Base-by-base conservation (phyloP, 192 early-diverging fungal genomes). In the Backusella mclennaniae region DNA sequence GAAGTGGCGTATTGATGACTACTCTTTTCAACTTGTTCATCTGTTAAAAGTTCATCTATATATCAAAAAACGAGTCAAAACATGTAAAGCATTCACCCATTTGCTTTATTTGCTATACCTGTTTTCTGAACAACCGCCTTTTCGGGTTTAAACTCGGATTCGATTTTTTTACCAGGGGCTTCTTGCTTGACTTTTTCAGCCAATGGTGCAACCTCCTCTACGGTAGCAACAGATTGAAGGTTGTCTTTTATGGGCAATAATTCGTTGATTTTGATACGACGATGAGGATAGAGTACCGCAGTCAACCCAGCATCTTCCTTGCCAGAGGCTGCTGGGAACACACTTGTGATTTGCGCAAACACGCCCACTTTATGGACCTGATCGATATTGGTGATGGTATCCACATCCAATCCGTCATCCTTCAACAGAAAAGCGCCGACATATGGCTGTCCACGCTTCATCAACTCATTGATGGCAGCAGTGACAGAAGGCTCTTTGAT, bases 331-430 rank as follows among this genome's bases (percentile, higher is more conserved):
- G 93, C 91, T 6, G 95, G 94, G 76, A 96, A 98, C 35, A 96
- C 90, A 66, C 93, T 96, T 46, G 96, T 97, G 78, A 99, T 97
- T 76, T 98, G 96, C 42, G 95, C 94, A 89, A 99, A 98, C 41
- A 99, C 97, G 69, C 98, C 97, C 9, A 98, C 92, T 15, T 83
- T 83, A 80, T 98, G 92, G 19, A 98, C 91, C 78, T 99, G 93
- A 69, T 90, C 81, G 66, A 94, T 80, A 69, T 79, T 77, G 5
- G 87, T 89, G 75, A 98, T 92, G 15, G 91, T 88, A 74, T 99
- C 97, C 2, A 92, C 87, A 70, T 97, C 96, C 71, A 89, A 80
- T 19, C 94, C 92, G 69, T 98, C 96, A 81, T 97, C 92, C 78
- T 95, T 97, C 9, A 97, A 83, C 79, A 99, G 85, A 81, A 98